Base-by-base conservation (phyloP, 805 yeast genomes). In the Yarrowia yakushimensis region DNA sequence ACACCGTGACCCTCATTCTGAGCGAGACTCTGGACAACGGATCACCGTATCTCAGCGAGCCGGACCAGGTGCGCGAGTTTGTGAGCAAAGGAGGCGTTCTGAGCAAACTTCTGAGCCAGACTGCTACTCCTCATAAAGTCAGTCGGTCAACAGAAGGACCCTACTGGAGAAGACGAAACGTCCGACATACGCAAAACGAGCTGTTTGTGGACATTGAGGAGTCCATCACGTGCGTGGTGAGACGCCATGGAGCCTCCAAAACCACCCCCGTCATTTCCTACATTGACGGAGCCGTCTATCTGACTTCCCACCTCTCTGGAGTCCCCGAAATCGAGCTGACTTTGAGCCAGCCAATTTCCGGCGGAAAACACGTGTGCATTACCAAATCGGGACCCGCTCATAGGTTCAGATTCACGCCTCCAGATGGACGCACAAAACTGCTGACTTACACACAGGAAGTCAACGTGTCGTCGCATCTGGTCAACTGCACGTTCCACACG, bases 151-250 rank as follows among this genome's bases (percentile, higher is more conserved):
- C 66, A 31, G 69, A 65, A 13, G 69, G 70, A 27, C 75, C 77
- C 9, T 96, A 97, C 1, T 93, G 98, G 98, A 81, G 98, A 68
- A 78, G 82, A 50, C 71, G 85, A 4, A 81, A 84, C 66, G 86
- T 88, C n/a, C 82, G 80, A 66, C 84, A 89, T 71, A 80, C 89
- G 3, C 85, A 85, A 66, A 90, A 93, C 72, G 98, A 93, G 73
- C 79, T 93, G 73, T 90, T 85, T 71, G 87, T 93, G 9, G 98
- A 94, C 73, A 71, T 94, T 6, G 78, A 79, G 2, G 99, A 93
- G 72, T 76, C 43, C 10, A 28, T 45, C 27, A 31, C 34, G 30
- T 43, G 34, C 6, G 42, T 59, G 18, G 54, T 33, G 2, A 25
- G 43, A 3, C 31, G 43, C 3, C 33, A 31, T 34, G 31, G 42